phyloP scores from a whole-genome alignment of 1,284 basidiomycete species.

The Pseudozyma sp. region DNA sequence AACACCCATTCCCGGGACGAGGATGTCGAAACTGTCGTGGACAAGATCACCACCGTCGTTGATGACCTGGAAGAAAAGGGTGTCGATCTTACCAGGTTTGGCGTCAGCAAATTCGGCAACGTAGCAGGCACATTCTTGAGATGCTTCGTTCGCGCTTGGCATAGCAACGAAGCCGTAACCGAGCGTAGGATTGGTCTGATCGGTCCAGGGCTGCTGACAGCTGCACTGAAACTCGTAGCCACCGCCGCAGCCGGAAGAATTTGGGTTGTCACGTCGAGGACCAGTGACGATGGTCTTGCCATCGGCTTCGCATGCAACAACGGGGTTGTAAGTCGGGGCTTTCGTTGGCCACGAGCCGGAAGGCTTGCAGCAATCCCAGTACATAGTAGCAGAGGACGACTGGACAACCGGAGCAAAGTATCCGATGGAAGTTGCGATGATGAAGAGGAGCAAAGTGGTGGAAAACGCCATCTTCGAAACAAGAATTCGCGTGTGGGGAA shows the following conservation, averaged over 20 bases:
- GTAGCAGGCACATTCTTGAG: conserved; percentile 34
- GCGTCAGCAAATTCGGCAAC: conserved; percentile 22
- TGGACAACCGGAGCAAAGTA: conserved; percentile 19
- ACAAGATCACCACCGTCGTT: conserved; percentile 34
- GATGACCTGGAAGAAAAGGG: conserved; percentile 44
- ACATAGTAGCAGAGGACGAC: conserved; percentile 38
- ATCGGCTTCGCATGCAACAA: conserved; percentile 21
- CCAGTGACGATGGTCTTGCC: conserved; percentile 42
- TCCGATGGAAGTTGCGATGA: conserved; percentile 12
- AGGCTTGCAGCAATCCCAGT: conserved; percentile 42
- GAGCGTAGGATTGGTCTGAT: conserved; percentile 18
- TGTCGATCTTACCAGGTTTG: conserved; percentile 30
- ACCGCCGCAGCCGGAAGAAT: conserved; percentile 42
- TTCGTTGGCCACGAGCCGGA: conserved; percentile 6
- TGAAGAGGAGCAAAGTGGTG: conserved; percentile 22
- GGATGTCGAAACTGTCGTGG: conserved; percentile 35
- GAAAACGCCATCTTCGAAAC: conserved; percentile 25
- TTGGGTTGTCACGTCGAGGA: conserved; percentile 16
- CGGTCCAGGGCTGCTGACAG: conserved; percentile 47
- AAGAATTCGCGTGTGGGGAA: not conserved
- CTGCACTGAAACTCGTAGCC: conserved; percentile 39
- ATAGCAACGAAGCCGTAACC: conserved; percentile 41
- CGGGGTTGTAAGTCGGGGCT: conserved; percentile 27
- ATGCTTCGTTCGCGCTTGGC: conserved; percentile 20
- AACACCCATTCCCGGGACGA: conserved; percentile 43